Evolutionary conservation across 768 basidiomycete species (phyloP), one percentile per base, ranked within the genome.

Genomic region (Mycena kentingensis): DNA sequence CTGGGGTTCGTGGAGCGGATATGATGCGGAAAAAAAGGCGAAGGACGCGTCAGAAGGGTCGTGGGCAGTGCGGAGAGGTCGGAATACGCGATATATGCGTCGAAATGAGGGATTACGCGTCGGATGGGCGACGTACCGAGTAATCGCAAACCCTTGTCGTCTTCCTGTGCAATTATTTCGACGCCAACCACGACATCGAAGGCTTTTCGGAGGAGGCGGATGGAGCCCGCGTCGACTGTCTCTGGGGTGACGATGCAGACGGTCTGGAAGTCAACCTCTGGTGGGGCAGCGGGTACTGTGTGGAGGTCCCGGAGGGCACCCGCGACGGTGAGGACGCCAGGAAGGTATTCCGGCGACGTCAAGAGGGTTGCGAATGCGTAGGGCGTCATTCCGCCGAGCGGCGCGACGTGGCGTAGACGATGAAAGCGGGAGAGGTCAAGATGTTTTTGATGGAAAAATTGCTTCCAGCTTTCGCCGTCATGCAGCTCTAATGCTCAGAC

Each of bases 221-320:
- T 85, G 47, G 89, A 79, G 43, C 80, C 76, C 22, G 95, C 88
- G 68, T 91, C 86, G 67, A 98, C 85, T 0, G 90, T 87, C 66
- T 97, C 93, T 46, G 97, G 97, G 24, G 96, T 96, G 55, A 96
- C 92, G 36, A 99, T 74, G 71, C 93, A 97, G 55, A 94, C 85
- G 13, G 88, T 90, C 55, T 87, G 77, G 64, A 90, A 90, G 43
- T 85, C 77, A 52, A 85, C 80, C 65, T 83, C 78, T 46, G 84
- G 82, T 25, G 80, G 69, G 38, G 74, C 66, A 21, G 83, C 70
- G 7, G 85, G 82, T 36, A 72, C 70, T 16, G 81, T 77, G 64
- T 95, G 93, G 35, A 92, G 66, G 54, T 94, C 90, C 49, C 81
- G 82, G 60, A 99, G 80, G 15, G 96, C 90, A 48, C 88, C 90